Percentiles rank a stretch among this genome's conserved stretches.
These are phyloP conservation scores for Tardiomyces blankii DNA, from an alignment of 1,139 yeast genomes.

Conservation along the genomic window DNA sequence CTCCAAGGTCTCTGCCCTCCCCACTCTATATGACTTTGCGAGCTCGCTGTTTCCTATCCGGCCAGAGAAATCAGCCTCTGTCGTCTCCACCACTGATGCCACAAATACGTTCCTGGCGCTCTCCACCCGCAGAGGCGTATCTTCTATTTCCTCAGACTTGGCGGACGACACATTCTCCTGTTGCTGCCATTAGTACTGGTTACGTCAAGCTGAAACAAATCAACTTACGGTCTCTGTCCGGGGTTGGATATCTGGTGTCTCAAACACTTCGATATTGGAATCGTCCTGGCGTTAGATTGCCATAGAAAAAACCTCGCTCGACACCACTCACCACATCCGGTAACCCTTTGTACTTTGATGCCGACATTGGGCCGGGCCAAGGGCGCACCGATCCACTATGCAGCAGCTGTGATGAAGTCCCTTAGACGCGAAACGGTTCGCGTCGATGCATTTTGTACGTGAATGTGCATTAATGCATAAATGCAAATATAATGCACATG, in stretches of 20 bases:
- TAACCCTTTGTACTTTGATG: background rate
- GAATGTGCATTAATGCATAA: no score
- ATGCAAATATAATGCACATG: no score
- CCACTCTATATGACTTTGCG: background rate
- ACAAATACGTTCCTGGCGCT: background rate
- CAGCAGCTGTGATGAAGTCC: no score
- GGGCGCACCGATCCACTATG: no score
- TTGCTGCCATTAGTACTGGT: no score
- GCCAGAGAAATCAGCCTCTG: background rate
- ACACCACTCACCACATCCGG: background rate
- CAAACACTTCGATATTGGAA: conserved; percentile 3
- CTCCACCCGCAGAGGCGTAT: background rate
- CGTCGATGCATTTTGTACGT: no score
- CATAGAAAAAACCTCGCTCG: background rate
- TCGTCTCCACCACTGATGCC: background rate
- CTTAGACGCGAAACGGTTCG: no score
- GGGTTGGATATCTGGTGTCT: background rate
- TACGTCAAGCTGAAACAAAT: no score
- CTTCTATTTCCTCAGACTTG: background rate
- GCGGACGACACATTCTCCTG: no score
- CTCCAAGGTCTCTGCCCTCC: background rate
- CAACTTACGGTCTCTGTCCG: no score
- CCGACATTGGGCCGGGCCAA: background rate
- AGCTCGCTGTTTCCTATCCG: background rate
- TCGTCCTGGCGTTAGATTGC: conserved; percentile 2